Base-by-base conservation (phyloP, 768 basidiomycete genomes). In the Phaffia australis region DNA sequence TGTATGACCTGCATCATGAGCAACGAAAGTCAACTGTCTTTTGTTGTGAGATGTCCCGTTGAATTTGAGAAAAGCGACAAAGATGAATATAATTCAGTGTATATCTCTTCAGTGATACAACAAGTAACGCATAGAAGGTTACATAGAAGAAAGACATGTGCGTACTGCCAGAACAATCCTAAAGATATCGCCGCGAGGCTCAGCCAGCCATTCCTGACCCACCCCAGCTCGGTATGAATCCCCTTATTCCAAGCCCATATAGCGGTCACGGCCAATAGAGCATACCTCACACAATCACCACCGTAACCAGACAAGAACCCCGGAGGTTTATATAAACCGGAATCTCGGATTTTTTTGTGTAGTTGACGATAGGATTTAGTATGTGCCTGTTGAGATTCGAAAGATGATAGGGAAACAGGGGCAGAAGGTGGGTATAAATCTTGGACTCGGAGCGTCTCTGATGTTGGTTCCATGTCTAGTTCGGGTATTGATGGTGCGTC, bases 1-100 rank as follows among this genome's bases (percentile, higher is more conserved):
- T 77, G 88, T 84, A 78, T 99, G 95, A 1, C 94, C 95, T 14
- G 95, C 83, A 77, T 99, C 95, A 75, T 99, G 95, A 46, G 83
- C 92, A 64, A 82, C 81, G 76, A 99, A 51, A 0, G 46, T 60
- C 58, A 60, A 61, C 30, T 70, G 66, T 11, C 63, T 64, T 47
- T 23, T 9, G 4, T 9, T 5, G 15, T 2, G 19, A 14, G 0
- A 6, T 0, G 9, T n/a, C 9, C 3, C 21, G 30, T 55, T 21
- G 9, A 8, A 4, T 35, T 7, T 32, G 46, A 0, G 32, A 30
- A 29, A 15, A n/a, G 50, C 2, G 4, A 54, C 50, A 25, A 25
- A 35, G n/a, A 21, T 15, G 30, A 52, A 25, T 23, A 25, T 23
- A 42, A 42, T 42, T 42, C 11, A 42, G 35, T 42, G 35, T 42